Percentiles rank a stretch among this genome's conserved stretches.
Evolutionary conservation across 371 early-diverging fungal species (phyloP).

Genomic region (Batkoa obscura): DNA sequence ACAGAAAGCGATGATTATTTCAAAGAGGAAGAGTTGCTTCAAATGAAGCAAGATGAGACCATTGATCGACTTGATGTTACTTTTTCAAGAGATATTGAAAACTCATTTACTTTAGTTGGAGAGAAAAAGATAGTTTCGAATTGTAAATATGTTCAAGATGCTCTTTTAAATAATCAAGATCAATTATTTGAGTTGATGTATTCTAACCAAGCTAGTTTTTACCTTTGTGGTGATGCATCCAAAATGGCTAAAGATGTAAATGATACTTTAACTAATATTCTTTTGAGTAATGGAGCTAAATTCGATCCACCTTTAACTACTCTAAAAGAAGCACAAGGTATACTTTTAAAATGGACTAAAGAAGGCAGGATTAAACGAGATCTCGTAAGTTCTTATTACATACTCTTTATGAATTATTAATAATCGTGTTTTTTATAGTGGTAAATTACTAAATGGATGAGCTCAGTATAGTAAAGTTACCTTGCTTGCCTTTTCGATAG

Average conservation of each 20-base stretch:
- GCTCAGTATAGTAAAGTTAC: too few relatives aligned
- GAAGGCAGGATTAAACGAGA: conserved; percentile 51
- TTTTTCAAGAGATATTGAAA: conserved; percentile 25
- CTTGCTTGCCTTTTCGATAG: too few relatives aligned
- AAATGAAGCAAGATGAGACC: conserved; percentile 23
- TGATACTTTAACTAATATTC: conserved; percentile 36
- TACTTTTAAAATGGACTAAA: conserved; percentile 35
- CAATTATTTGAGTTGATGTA: conserved; percentile 33
- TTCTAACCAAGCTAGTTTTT: conserved; percentile 41
- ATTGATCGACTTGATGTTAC: conserved; percentile 31
- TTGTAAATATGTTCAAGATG: conserved; percentile 71
- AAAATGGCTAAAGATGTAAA: conserved; percentile 81
- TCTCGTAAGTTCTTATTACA: conserved; percentile 24
- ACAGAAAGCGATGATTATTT: conserved; percentile 32
- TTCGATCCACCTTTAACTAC: too few relatives aligned
- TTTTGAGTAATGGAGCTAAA: neutral
- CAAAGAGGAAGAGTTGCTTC: conserved; percentile 33
- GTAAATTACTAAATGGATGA: too few relatives aligned
- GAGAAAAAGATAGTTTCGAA: neutral
- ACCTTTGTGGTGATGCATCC: conserved; percentile 74
- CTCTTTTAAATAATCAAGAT: conserved; percentile 26
- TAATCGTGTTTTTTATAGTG: neutral
- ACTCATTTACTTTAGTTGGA: neutral
- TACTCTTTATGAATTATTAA: neutral
- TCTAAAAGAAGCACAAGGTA: conserved; percentile 25